phyloP scores from a whole-genome alignment of 257 asterid species.

The Ilex aquifolium region DNA sequence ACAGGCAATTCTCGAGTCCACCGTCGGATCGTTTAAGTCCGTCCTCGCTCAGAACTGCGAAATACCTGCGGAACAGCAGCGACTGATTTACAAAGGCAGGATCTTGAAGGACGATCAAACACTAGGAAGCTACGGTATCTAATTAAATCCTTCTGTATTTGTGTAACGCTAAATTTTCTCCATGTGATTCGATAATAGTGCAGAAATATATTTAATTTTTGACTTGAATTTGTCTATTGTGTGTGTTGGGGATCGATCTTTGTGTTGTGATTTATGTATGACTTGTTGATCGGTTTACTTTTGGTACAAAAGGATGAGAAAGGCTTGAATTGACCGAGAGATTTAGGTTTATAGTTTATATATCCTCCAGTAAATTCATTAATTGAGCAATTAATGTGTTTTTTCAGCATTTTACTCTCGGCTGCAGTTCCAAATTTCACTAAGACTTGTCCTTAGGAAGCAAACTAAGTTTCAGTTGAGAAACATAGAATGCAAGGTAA shows the following conservation, averaged over 20 bases:
- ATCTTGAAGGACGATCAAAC: conserved; percentile 63
- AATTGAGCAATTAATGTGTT: no score
- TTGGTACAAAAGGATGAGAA: background rate
- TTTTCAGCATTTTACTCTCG: background rate
- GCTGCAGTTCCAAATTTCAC: no score
- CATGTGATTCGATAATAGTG: background rate
- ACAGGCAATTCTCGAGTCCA: conserved; percentile 34
- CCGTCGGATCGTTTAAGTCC: conserved; percentile 44
- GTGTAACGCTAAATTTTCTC: background rate
- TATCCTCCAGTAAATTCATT: background rate
- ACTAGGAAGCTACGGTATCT: conserved; percentile 45
- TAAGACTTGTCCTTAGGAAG: background rate
- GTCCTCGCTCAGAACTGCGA: conserved; percentile 36
- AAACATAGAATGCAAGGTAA: background rate
- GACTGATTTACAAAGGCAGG: conserved; percentile 59
- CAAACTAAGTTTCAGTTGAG: background rate
- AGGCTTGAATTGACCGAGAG: background rate
- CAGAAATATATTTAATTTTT: no score
- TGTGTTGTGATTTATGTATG: background rate
- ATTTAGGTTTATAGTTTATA: no score
- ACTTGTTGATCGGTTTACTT: background rate
- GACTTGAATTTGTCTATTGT: background rate
- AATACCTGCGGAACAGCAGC: conserved; percentile 46
- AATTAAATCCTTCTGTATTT: background rate
- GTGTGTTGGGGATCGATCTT: background rate